These are phyloP conservation scores for Ogataea pilisensis DNA, from an alignment of 805 yeast genomes.

Conservation along the genomic window DNA sequence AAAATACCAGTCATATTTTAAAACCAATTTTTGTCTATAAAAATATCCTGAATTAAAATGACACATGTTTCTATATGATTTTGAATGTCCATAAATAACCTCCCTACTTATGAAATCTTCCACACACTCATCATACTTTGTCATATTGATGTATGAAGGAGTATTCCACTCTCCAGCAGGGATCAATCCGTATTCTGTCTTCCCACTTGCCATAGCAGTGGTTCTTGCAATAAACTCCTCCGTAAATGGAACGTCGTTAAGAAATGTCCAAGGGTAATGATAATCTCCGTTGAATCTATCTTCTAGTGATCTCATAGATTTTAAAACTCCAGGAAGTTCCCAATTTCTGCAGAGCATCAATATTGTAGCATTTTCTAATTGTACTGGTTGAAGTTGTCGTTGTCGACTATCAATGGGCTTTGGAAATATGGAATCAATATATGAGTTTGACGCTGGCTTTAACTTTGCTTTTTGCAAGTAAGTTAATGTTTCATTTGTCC, in stretches of 20 bases:
- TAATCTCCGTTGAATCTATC: conserved; percentile 66
- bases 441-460: conserved; percentile 39
- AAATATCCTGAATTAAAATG: conserved; percentile 90
- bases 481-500: conserved; percentile 11
- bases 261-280: conserved; percentile 74
- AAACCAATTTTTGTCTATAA: conserved; percentile 69
- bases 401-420: neutral
- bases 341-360: conserved; percentile 83
- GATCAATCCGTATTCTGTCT: conserved; percentile 60
- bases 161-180: conserved; percentile 73
- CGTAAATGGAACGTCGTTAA: conserved; percentile 69
- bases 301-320: conserved; percentile 73
- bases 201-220: conserved; percentile 60
- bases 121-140: conserved; percentile 44
- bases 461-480: conserved; percentile 19
- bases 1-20: conserved; percentile 84
- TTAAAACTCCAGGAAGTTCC: conserved; percentile 71
- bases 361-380: conserved; percentile 77
- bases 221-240: conserved; percentile 60
- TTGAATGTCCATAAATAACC: conserved; percentile 61
- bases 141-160: conserved; percentile 67
- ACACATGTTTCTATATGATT: conserved; percentile 89
- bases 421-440: conserved; percentile 28
- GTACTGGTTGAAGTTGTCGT: conserved; percentile 1
- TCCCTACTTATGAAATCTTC: conserved; percentile 40